These are phyloP conservation scores for Alternaria longipes DNA, from an alignment of 2,329 filamentous ascomycete species.

Conservation along the genomic window DNA sequence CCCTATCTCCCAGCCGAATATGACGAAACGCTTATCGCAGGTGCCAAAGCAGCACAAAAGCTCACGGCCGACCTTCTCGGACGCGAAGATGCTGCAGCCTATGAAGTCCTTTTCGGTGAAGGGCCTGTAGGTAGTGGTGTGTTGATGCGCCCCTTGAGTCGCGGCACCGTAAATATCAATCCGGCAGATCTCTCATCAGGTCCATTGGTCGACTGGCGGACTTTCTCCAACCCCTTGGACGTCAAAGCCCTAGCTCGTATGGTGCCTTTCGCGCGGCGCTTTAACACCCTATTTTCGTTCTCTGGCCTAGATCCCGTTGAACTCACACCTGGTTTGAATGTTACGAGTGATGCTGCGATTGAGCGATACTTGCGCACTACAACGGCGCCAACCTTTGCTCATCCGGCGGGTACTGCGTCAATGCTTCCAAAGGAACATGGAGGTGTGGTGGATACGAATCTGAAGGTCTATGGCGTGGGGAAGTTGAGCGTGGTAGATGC, in stretches of 20 bases:
- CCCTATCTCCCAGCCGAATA: slow-evolving; percentile 22
- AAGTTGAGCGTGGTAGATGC: slow-evolving; percentile 16
- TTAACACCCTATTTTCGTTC: slow-evolving; percentile 22
- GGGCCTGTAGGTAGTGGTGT: slow-evolving; percentile 15
- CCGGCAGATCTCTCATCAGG: slow-evolving; percentile 33
- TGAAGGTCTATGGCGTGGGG: slow-evolving; percentile 31
- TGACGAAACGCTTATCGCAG: slow-evolving; percentile 10
- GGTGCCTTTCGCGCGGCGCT: slow-evolving; percentile 37
- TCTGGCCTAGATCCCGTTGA: slow-evolving; percentile 24
- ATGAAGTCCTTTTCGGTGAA: slow-evolving; percentile 32
- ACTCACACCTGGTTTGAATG: slow-evolving; percentile 25
- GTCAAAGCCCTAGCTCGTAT: slow-evolving; percentile 35
- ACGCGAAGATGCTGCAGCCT: slow-evolving; percentile 29
- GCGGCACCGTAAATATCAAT: slow-evolving; percentile 47
- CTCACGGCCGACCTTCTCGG: slow-evolving; percentile 27
- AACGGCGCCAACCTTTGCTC: slow-evolving; percentile 18
- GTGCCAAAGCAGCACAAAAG: slow-evolving; percentile 30
- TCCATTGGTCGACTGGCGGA: slow-evolving; percentile 27
- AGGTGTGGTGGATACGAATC: slow-evolving; percentile 28
- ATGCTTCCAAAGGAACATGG: slow-evolving; percentile 23
- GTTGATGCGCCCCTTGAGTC: slow-evolving; percentile 7
- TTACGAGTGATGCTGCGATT: slow-evolving; percentile 14
- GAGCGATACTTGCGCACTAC: background rate
- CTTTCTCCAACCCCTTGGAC: slow-evolving; percentile 44
- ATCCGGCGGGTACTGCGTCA: slow-evolving; percentile 28